Evolutionary conservation across 306 rosid species (phyloP).

Genomic region (Acacia melanoxylon): DNA sequence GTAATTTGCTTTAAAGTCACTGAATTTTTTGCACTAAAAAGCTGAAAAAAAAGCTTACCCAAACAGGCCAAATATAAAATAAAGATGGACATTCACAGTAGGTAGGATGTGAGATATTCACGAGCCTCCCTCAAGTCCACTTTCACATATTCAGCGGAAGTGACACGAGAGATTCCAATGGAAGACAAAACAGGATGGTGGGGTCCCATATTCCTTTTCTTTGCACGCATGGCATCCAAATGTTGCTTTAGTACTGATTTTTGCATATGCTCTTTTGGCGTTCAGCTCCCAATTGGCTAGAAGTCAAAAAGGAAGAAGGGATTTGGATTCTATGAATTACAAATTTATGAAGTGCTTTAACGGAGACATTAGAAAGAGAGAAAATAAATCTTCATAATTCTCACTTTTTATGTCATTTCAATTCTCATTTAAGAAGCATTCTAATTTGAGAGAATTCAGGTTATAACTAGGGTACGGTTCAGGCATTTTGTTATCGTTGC

Average conservation of each 20-base stretch:
- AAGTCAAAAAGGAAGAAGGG: background rate
- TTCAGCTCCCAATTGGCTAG: background rate
- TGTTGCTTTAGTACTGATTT: background rate
- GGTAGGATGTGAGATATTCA: slow-evolving; percentile 6
- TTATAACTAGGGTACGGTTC: background rate
- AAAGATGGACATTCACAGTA: slow-evolving; percentile 12
- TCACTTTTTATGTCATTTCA: background rate
- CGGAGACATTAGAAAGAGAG: background rate
- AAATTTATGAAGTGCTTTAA: background rate
- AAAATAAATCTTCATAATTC: too few species aligned
- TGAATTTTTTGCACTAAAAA: too few species aligned
- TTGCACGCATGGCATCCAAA: slow-evolving; percentile 34
- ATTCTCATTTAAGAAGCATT: background rate
- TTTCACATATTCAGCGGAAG: slow-evolving; percentile 23
- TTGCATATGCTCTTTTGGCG: background rate
- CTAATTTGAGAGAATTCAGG: background rate
- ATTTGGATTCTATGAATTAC: background rate
- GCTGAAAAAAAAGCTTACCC: too few species aligned
- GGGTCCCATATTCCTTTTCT: slow-evolving; percentile 36
- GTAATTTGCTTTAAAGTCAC: too few species aligned
- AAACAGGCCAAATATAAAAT: too few species aligned
- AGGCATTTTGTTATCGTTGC: background rate
- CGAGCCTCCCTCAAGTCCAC: slow-evolving; percentile 18
- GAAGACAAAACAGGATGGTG: slow-evolving; percentile 38
- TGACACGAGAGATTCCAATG: slow-evolving; percentile 15